A percentile compares a stretch with the other conserved stretches of the same genome.
These are phyloP conservation scores for Suhomyces anneliseae DNA, from an alignment of 1,139 yeast genomes.

Conservation along the genomic window DNA sequence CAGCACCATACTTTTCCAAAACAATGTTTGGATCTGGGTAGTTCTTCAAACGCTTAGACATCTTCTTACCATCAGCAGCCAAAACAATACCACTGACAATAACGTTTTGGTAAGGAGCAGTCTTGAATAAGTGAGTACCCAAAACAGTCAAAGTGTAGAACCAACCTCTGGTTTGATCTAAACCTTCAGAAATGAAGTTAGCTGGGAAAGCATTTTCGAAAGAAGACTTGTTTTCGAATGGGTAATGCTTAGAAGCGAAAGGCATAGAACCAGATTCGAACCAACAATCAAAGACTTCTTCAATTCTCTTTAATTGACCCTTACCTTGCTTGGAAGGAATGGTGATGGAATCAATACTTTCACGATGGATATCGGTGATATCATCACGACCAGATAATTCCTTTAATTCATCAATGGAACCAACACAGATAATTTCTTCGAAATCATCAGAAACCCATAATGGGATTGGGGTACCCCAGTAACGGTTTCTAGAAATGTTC, in stretches of 20 bases:
- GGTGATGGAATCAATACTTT: slow-evolving; percentile 83
- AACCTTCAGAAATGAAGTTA: slow-evolving; percentile 96
- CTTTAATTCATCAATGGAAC: slow-evolving; percentile 83
- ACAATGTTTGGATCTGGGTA: slow-evolving; percentile 92
- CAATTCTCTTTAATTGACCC: slow-evolving; percentile 84
- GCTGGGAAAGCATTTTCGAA: slow-evolving; percentile 87
- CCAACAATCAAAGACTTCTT: slow-evolving; percentile 99
- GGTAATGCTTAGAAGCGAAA: slow-evolving; percentile 94
- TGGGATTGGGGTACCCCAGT: slow-evolving; percentile 99
- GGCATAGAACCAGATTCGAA: slow-evolving; percentile 99
- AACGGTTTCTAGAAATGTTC: slow-evolving; percentile 97
- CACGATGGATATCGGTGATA: slow-evolving; percentile 92
- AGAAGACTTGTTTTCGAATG: slow-evolving; percentile 77
- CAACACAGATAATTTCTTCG: slow-evolving; percentile 90
- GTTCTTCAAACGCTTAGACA: slow-evolving; percentile 97
- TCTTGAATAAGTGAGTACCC: slow-evolving; percentile 91
- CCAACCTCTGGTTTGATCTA: slow-evolving; percentile 99
- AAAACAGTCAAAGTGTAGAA: slow-evolving; percentile 94
- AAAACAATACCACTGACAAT: slow-evolving; percentile 95
- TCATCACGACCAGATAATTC: slow-evolving; percentile 77
- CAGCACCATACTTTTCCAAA: slow-evolving; percentile 91
- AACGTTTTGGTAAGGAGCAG: slow-evolving; percentile 93
- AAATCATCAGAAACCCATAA: slow-evolving; percentile 95
- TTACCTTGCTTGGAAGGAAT: slow-evolving; percentile 93
- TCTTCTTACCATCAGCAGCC: slow-evolving; percentile 98